Conservation (phyloP, 495 filamentous ascomycete species). For the Neurospora tetrasperma region DNA sequence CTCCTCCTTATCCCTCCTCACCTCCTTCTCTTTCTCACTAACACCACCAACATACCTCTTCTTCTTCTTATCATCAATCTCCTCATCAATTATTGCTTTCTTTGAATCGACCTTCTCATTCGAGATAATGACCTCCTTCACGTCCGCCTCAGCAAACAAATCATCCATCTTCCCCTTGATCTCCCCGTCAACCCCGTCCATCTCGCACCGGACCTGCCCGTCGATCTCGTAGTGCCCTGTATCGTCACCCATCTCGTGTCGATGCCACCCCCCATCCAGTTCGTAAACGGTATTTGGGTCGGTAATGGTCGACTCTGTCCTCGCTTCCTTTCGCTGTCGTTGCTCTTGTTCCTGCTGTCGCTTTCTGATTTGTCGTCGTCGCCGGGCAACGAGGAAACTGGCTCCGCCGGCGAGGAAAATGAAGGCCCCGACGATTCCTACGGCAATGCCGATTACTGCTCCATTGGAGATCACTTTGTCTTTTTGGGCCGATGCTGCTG, state of each 20-base stretch:
- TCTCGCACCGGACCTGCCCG: slow-evolving; percentile 8
- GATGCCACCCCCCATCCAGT: slow-evolving; percentile 14
- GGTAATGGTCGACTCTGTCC: background rate
- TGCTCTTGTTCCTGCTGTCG: background rate
- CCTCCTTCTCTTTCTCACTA: background rate
- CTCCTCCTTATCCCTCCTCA: background rate
- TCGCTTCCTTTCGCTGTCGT: background rate
- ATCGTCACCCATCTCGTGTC: slow-evolving; percentile 16
- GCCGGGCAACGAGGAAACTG: slow-evolving; percentile 6
- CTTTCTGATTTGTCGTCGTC: background rate
- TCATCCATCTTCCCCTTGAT: background rate
- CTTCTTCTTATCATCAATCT: background rate
- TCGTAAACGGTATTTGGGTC: slow-evolving; percentile 9
- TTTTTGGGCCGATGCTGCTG: background rate
- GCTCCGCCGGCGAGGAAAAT: background rate
- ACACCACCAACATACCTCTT: background rate
- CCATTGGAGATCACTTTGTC: background rate
- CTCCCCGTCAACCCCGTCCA: background rate
- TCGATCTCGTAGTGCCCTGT: slow-evolving; percentile 17
- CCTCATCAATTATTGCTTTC: background rate
- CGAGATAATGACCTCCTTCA: background rate
- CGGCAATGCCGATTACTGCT: slow-evolving; percentile 3
- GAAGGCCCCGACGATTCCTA: slow-evolving; percentile 8
- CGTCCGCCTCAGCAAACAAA: background rate
- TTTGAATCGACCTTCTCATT: background rate